These are phyloP conservation scores for Hypoxylon perforatum DNA, from an alignment of 495 filamentous ascomycete species.

Conservation along the genomic window DNA sequence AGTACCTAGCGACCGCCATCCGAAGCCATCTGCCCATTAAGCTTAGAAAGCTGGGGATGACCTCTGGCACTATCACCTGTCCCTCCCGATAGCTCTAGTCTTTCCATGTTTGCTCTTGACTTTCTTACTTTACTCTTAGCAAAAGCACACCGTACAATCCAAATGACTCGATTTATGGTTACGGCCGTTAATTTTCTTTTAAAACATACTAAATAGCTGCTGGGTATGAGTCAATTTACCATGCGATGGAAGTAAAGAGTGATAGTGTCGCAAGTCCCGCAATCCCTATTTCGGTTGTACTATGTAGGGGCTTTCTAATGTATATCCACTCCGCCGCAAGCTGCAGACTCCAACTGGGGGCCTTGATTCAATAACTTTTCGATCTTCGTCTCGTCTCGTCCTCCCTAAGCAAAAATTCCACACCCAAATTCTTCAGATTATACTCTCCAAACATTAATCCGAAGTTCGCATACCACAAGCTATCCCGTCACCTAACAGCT, in stretches of 20 bases:
- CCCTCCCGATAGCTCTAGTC: not conserved
- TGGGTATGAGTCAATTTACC: conserved; percentile 21
- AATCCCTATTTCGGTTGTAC: conserved; percentile 5
- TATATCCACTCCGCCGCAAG: not conserved
- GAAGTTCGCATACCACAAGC: not conserved
- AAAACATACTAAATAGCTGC: not conserved
- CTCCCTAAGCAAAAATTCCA: conserved; percentile 7
- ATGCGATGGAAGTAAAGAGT: conserved; percentile 3
- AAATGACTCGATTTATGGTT: conserved; percentile 12
- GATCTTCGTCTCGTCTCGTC: conserved; percentile 7
- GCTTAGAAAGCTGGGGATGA: conserved; percentile 25
- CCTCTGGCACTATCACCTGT: conserved; percentile 37
- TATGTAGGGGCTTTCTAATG: not conserved
- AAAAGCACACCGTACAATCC: not conserved
- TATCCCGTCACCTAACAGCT: not conserved
- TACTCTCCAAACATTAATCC: not conserved
- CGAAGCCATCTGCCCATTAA: conserved; percentile 6
- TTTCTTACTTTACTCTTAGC: not conserved
- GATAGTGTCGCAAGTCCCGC: conserved; percentile 29
- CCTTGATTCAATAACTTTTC: conserved; percentile 5
- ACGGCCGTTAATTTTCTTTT: not conserved
- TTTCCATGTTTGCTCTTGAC: conserved; percentile 6
- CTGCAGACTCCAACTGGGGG: conserved; percentile 12
- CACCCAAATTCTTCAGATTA: not conserved
- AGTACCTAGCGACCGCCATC: not conserved